Evolutionary conservation across 345 rosid genomes (phyloP).

Genomic region (Syzygium oleosum): DNA sequence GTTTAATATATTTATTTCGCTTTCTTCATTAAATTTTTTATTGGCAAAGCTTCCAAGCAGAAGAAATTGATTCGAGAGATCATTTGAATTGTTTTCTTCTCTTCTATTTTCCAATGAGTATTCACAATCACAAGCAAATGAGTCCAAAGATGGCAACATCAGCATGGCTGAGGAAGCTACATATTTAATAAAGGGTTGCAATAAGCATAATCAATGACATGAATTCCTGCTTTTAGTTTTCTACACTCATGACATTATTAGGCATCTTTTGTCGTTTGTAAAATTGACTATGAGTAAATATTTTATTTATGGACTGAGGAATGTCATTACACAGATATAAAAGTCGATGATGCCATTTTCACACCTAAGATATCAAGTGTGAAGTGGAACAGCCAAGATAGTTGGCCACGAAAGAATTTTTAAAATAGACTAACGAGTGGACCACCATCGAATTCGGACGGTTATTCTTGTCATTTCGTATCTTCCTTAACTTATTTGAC

Average conservation of each 20-base stretch:
- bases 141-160: neutral
- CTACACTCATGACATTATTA: neutral
- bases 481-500: neutral
- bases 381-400: neutral
- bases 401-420: neutral
- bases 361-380: neutral
- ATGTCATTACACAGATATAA: neutral
- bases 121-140: neutral
- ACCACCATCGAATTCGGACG: neutral
- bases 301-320: neutral
- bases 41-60: neutral
- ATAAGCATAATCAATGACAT: neutral
- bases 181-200: neutral
- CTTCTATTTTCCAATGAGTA: neutral
- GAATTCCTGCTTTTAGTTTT: neutral
- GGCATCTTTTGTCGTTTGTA: neutral
- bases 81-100: neutral
- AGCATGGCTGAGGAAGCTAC: neutral
- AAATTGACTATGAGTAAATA: neutral
- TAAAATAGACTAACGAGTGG: neutral
- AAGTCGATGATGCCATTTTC: neutral
- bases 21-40: neutral
- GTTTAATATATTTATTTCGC: neutral
- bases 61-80: neutral
- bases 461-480: neutral